Percentiles rank a stretch among this genome's conserved stretches.
Conservation (phyloP, 1,139 yeast species). For the Blastobotrys aristatus region DNA sequence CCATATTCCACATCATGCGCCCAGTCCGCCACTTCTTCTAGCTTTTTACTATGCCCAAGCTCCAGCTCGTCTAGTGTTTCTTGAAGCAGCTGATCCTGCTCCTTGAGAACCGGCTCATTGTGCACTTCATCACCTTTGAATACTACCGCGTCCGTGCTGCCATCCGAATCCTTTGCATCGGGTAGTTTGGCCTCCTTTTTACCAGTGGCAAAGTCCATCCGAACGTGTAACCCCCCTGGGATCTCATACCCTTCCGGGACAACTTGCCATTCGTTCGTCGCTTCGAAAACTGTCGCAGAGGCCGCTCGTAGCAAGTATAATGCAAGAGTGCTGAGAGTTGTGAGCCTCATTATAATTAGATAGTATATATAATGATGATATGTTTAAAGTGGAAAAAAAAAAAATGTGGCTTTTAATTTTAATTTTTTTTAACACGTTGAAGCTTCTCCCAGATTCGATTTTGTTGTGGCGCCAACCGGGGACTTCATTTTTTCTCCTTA, state of each 20-base stretch:
- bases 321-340: neutral
- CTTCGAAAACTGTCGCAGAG: constrained; percentile 41
- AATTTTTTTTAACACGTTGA: neutral
- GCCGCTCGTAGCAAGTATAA: neutral
- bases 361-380: constrained; percentile 36
- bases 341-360: neutral
- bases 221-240: constrained; percentile 70
- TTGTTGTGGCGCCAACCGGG: too few species aligned
- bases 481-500: too few species aligned
- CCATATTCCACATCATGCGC: constrained; percentile 68
- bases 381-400: neutral
- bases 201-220: constrained; percentile 65
- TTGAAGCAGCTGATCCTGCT: constrained; percentile 11
- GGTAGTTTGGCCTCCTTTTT: constrained; percentile 54
- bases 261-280: constrained; percentile 62
- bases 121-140: neutral
- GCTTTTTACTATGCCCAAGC: neutral
- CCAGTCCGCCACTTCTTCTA: constrained; percentile 51
- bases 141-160: constrained; percentile 15
- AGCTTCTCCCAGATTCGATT: too few species aligned
- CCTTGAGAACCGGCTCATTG: constrained; percentile 5
- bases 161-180: constrained; percentile 21
- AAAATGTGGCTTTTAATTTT: neutral
- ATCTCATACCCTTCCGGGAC: constrained; percentile 64
- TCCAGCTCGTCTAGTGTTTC: constrained; percentile 1